These are phyloP conservation scores for Trifolium pratense DNA, from an alignment of 306 rosid genomes.

Conservation along the genomic window DNA sequence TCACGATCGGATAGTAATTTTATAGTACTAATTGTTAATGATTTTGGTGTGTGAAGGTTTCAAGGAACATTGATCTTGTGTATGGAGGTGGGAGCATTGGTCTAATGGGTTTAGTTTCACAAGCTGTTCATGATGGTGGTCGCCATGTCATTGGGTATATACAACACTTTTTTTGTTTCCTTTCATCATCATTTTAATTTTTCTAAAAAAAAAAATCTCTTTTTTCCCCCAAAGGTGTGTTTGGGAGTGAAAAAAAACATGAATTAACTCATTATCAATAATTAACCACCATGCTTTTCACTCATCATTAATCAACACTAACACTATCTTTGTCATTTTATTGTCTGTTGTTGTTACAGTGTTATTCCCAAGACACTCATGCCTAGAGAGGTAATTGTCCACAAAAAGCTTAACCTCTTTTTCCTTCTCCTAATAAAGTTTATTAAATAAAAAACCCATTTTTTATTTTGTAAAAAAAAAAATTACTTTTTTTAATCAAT, in stretches of 20 bases:
- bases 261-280: slow-evolving; percentile 40
- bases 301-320: slow-evolving; percentile 42
- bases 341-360: slow-evolving; percentile 79
- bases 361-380: slow-evolving; percentile 99
- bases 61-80: slow-evolving; percentile 95
- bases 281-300: slow-evolving; percentile 42
- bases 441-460: neutral
- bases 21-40: slow-evolving; percentile 22
- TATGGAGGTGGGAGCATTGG: slow-evolving; percentile 99
- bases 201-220: slow-evolving; percentile 9
- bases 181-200: neutral
- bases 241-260: slow-evolving; percentile 29
- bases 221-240: slow-evolving; percentile 41
- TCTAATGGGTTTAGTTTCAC: slow-evolving; percentile 95
- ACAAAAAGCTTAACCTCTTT: slow-evolving; percentile 53
- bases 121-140: slow-evolving; percentile 99
- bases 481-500: too few relatives aligned
- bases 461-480: too few relatives aligned
- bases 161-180: slow-evolving; percentile 19
- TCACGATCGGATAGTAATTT: too few relatives aligned
- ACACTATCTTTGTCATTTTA: slow-evolving; percentile 63
- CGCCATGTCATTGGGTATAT: slow-evolving; percentile 98
- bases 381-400: slow-evolving; percentile 92
- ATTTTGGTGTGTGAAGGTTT: slow-evolving; percentile 61
- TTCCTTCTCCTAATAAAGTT: slow-evolving; percentile 36